Evolutionary conservation across 176 grass and related monocot species (phyloP).

Genomic region (sorghum (Sorghum bicolor)): DNA sequence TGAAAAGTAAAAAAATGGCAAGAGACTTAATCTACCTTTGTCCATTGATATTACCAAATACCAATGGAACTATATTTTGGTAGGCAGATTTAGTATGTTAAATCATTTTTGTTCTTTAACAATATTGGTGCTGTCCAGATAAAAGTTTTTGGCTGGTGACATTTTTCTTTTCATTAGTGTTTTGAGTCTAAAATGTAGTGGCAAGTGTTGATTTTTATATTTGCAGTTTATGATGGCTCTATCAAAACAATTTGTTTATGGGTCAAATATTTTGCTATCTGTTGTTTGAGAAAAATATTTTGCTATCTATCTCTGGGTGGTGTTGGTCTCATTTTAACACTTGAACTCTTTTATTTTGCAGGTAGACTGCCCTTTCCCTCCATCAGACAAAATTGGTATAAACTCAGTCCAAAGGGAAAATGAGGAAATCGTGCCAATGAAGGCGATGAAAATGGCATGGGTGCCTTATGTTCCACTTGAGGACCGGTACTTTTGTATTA

Average conservation of each 20-base stretch:
- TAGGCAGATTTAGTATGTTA: not conserved
- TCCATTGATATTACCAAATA: no score
- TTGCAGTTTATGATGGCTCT: not conserved
- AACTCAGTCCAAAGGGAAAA: slow-evolving; percentile 94
- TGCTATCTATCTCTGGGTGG: not conserved
- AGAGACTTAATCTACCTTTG: no score
- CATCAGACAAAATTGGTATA: slow-evolving; percentile 88
- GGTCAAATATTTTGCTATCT: not conserved
- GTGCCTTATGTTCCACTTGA: slow-evolving; percentile 88
- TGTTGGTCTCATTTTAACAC: not conserved
- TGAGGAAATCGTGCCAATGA: slow-evolving; percentile 90
- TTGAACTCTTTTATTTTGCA: slow-evolving; percentile 18
- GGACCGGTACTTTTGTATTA: slow-evolving; percentile 52
- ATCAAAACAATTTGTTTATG: not conserved
- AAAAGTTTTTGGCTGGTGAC: no score
- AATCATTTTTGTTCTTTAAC: not conserved
- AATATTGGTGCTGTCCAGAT: not conserved
- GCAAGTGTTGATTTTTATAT: not conserved
- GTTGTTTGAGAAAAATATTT: no score
- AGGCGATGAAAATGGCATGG: slow-evolving; percentile 97
- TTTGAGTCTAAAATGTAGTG: not conserved
- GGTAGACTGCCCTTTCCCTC: slow-evolving; percentile 79
- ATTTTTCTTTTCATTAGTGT: no score
- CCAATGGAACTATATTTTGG: not conserved
- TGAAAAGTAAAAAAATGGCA: not conserved